phyloP scores from a whole-genome alignment of 495 filamentous ascomycete species.

The Talaromyces nanjingensis region DNA sequence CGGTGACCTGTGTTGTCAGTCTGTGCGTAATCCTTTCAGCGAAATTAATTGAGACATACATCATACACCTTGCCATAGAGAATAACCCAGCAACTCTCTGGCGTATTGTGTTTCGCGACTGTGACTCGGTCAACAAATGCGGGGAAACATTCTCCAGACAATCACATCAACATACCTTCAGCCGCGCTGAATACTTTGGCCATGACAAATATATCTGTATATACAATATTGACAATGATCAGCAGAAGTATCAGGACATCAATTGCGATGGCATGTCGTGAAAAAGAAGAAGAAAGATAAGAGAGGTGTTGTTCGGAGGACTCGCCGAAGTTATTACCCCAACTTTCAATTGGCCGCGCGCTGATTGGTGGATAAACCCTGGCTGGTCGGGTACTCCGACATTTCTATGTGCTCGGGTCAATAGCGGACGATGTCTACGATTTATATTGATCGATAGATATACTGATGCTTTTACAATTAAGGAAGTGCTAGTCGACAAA shows the following conservation, averaged over 20 bases:
- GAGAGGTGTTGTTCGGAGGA: neutral
- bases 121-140: conserved; percentile 6
- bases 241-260: neutral
- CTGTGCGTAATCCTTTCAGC: neutral
- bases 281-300: neutral
- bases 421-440: neutral
- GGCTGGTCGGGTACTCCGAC: neutral
- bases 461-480: too few species aligned
- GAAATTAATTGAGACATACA: conserved; percentile 36
- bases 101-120: conserved; percentile 74
- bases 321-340: neutral
- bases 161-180: conserved; percentile 26
- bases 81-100: conserved; percentile 84
- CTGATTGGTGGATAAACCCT: conserved; percentile 3
- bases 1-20: conserved; percentile 38
- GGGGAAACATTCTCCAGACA: conserved; percentile 8
- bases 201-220: conserved; percentile 20
- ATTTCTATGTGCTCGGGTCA: neutral
- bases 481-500: too few species aligned
- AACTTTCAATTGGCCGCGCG: neutral
- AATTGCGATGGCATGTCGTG: neutral
- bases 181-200: conserved; percentile 38
- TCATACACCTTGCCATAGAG: conserved; percentile 87
- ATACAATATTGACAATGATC: neutral
- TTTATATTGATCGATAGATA: too few species aligned